Conservation (phyloP, 331 rosid species). For the Acacia concinna region DNA sequence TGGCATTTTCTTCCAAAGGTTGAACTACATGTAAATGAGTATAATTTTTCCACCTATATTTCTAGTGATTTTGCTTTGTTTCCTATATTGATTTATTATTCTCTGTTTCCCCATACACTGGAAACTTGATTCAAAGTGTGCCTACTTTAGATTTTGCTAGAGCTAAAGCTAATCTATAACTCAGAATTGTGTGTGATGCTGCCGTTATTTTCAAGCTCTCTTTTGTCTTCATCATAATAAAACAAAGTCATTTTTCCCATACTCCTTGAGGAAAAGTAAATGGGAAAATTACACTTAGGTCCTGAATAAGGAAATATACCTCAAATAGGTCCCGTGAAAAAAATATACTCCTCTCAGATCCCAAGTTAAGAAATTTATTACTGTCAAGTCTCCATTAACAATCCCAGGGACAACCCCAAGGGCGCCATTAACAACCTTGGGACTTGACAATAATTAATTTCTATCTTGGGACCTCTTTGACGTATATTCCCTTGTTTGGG, state of each 20-base stretch:
- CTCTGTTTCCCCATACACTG: not conserved
- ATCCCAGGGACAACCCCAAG: no score
- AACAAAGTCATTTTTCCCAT: not conserved
- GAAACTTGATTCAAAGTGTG: not conserved
- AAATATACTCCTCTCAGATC: no score
- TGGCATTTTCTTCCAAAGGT: constrained; percentile 15
- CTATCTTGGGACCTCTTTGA: no score
- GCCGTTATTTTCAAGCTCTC: not conserved
- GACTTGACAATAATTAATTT: no score
- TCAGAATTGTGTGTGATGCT: constrained; percentile 10
- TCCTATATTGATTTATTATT: constrained; percentile 4
- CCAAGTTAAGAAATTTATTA: no score
- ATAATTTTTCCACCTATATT: not conserved
- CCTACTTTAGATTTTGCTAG: not conserved
- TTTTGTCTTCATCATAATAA: constrained; percentile 5
- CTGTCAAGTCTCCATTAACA: no score
- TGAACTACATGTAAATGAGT: not conserved
- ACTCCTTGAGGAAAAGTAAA: not conserved
- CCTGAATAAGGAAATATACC: no score
- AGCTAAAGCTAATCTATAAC: constrained; percentile 1
- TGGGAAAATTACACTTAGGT: no score
- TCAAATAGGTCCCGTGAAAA: no score
- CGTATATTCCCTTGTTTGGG: no score
- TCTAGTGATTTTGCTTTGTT: not conserved
- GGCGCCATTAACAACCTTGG: no score